Conservation (phyloP, 805 yeast genomes). For the Monosporozyma unispora region DNA sequence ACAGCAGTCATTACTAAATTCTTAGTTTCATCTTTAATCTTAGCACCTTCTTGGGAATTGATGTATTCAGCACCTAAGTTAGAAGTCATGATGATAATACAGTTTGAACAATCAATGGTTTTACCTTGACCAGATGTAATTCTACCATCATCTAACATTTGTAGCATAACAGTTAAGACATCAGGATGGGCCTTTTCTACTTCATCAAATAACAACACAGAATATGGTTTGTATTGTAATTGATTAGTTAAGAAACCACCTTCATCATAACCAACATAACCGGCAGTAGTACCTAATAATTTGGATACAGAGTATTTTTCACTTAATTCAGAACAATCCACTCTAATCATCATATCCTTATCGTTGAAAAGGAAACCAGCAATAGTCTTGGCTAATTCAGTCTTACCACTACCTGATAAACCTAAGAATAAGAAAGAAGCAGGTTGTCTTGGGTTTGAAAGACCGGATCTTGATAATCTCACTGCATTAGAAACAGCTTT, state of each 20-base stretch:
- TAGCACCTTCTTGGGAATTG: constrained; percentile 53
- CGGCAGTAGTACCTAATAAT: constrained; percentile 94
- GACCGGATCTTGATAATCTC: constrained; percentile 85
- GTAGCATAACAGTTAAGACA: constrained; percentile 83
- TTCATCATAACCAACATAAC: constrained; percentile 93
- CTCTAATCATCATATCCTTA: constrained; percentile 93
- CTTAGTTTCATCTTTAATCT: constrained; percentile 58
- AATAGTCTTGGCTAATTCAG: constrained; percentile 92
- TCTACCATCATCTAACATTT: constrained; percentile 93
- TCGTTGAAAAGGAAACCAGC: constrained; percentile 95
- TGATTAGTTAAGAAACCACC: constrained; percentile 96
- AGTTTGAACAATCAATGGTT: constrained; percentile 83
- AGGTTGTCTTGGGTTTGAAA: constrained; percentile 94
- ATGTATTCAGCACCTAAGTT: constrained; percentile 92
- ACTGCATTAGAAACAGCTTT: constrained; percentile 94
- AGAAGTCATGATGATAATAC: constrained; percentile 92
- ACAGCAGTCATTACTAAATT: constrained; percentile 78
- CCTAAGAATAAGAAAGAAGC: constrained; percentile 93
- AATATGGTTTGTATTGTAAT: constrained; percentile 82
- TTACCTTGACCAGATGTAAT: constrained; percentile 92
- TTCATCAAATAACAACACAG: constrained; percentile 94
- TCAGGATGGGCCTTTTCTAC: constrained; percentile 99
- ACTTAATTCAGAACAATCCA: constrained; percentile 92
- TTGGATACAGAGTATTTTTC: constrained; percentile 96
- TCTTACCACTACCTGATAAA: constrained; percentile 95